Base-by-base conservation (phyloP, 2,329 filamentous ascomycete genomes). In the Chaetomiaceae sp. region DNA sequence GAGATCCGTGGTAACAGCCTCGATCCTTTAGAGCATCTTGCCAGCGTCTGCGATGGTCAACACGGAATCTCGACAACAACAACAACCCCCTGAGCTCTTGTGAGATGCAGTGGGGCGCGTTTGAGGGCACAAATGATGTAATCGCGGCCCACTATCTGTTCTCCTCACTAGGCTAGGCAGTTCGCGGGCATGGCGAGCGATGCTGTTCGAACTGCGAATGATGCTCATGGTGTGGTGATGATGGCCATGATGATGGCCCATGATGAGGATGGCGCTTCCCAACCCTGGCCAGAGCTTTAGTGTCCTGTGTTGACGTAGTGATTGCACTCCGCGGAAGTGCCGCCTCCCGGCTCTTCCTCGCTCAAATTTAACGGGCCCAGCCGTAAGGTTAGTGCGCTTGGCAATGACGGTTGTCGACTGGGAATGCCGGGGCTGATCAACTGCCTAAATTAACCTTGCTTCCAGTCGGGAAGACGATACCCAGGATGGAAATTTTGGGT, bases 291-390 rank as follows among this genome's bases (percentile, higher is more conserved):
- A 33, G 21, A 27, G 23, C 37, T 47, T 43, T n/a, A n/a, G n/a
- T n/a, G n/a, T n/a, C n/a, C n/a, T n/a, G 47, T 56, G 55, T 53
- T 53, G 53, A 42, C 4, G 34, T 39, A 33, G 38, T 43, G 41
- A 48, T 50, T 49, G 45, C 45, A 48, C 47, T 44, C 50, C 45
- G 53, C 38, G 45, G 38, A 49, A 35, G 21, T 46, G 41, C n/a
- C 50, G 51, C 51, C 47, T 51, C 46, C 51, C 61, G 61, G 61
- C 61, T 60, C 60, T 63, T 61, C 53, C 47, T 63, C 61, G 61
- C 59, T 60, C 51, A 62, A 63, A 60, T 61, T 60, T 60, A 51
- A 60, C 54, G 34, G 46, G 41, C n/a, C 44, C 43, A 45, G 50
- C 50, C 47, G 31, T 39, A 37, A 20, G 10, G 41, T 25, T 27